Conservation (phyloP, 257 asterid genomes). For the Nicotiana tomentosiformis region DNA sequence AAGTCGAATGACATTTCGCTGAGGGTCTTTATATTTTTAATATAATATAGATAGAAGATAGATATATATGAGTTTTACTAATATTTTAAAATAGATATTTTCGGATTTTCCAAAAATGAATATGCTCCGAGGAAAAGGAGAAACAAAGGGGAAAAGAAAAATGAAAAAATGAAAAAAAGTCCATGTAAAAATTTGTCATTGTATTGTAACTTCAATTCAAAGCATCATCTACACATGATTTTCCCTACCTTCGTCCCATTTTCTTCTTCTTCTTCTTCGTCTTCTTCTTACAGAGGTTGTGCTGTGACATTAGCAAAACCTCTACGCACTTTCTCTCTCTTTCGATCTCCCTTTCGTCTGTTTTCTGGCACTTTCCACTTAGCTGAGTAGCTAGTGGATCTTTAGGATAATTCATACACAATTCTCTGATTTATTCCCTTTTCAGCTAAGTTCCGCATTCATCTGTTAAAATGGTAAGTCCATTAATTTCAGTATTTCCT, state of each 20-base stretch:
- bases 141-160: too few species aligned
- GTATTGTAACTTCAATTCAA: slow-evolving; percentile 1
- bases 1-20: too few species aligned
- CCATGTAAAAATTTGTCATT: too few species aligned
- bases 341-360: slow-evolving; percentile 9
- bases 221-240: slow-evolving; percentile 8
- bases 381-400: background rate
- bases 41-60: too few species aligned
- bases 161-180: too few species aligned
- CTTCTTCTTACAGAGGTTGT: slow-evolving; percentile 13
- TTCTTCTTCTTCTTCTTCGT: background rate
- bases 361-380: slow-evolving; percentile 6
- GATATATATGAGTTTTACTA: too few species aligned
- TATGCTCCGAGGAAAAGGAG: too few species aligned
- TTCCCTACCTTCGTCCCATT: background rate
- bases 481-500: background rate
- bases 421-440: background rate
- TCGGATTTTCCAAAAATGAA: too few species aligned
- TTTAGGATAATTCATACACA: background rate
- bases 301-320: slow-evolving; percentile 19
- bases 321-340: slow-evolving; percentile 1
- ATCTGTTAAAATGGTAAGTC: slow-evolving; percentile 6
- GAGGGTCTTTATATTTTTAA: too few species aligned
- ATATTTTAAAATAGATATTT: too few species aligned
- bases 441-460: background rate